Base-by-base conservation (phyloP, 768 basidiomycete species). In the Termitomyces sp. region DNA sequence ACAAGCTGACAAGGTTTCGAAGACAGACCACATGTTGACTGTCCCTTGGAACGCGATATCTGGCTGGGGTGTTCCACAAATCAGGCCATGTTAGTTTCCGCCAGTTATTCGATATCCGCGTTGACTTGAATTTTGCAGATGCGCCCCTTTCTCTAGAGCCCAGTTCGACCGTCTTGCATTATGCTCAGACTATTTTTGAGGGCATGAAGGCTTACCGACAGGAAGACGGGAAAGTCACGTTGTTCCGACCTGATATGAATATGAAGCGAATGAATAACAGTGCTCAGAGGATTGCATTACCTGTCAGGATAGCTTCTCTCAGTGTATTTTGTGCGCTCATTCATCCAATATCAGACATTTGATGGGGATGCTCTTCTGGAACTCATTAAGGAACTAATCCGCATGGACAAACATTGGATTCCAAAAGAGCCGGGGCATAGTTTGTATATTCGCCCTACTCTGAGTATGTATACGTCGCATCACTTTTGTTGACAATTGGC, bases 171-270 rank as follows among this genome's bases (percentile, higher is more conserved):
- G 94, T 94, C 20, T 77, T 98, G 58, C 95, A 98, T 70, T 98
- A 98, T 73, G 94, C 94, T 0, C 92, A 94, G 64, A 83, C 88
- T 47, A 77, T 88, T 47, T 96, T 98, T 67, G 95, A 98, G 70
- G 92, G 95, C 18, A 84, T 97, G 83, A 98, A 98, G 70, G 95
- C 95, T 1, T 98, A 96, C 75, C 79, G 86, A 49, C 84, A 87
- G 62, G 72, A 81, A 37, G 73, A 81, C 49, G 94, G 88, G 36
- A 84, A 81, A 28, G 83, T 94, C 22, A 83, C 88, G 18, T 73
- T 98, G 62, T 98, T 98, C 81, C 79, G 95, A 46, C 96, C 95
- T 3, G 92, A 97, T 73, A 92, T 92, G 91, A 97, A 98, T 75
- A 96, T 98, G 94, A 86, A 86, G 67, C 86, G 95, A 28, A 94